Evolutionary conservation across 305 asterid species (phyloP).

Genomic region (Andrographis paniculata): DNA sequence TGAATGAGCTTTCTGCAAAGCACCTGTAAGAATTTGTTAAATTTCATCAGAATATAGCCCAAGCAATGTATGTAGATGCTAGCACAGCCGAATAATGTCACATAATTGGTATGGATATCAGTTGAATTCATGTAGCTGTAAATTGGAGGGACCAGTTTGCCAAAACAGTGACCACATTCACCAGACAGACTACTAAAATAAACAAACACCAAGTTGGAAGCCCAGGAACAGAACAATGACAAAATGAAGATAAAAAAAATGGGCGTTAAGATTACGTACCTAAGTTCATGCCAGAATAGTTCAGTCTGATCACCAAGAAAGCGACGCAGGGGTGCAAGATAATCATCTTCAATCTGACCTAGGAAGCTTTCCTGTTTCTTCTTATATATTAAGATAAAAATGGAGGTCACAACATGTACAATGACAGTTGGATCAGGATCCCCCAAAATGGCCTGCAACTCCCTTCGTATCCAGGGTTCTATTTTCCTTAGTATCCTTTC

Average conservation of each 20-base stretch:
- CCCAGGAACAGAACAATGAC: background rate
- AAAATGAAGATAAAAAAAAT: background rate
- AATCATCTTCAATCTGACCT: slow-evolving; percentile 23
- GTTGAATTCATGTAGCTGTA: background rate
- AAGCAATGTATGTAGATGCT: background rate
- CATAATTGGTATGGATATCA: background rate
- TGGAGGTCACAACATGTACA: slow-evolving; percentile 46
- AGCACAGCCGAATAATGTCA: background rate
- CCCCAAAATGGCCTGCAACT: slow-evolving; percentile 48
- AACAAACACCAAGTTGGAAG: background rate
- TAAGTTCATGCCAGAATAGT: slow-evolving; percentile 55
- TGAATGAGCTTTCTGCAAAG: slow-evolving; percentile 40
- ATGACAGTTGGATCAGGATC: slow-evolving; percentile 59
- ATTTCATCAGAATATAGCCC: slow-evolving; percentile 4
- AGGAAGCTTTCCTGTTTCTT: slow-evolving; percentile 16
- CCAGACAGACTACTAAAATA: background rate
- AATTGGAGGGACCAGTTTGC: background rate
- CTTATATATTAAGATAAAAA: slow-evolving; percentile 26
- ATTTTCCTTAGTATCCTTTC: slow-evolving; percentile 29
- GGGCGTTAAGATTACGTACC: slow-evolving; percentile 25
- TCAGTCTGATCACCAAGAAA: slow-evolving; percentile 39
- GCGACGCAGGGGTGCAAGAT: slow-evolving; percentile 42
- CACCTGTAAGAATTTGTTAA: slow-evolving; percentile 27
- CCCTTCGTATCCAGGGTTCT: slow-evolving; percentile 51
- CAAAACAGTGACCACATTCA: too few relatives aligned